Percentiles rank a stretch among this genome's conserved stretches.
These are phyloP conservation scores for Pugionium dolabratum DNA, from an alignment of 345 rosid species.

Conservation along the genomic window DNA sequence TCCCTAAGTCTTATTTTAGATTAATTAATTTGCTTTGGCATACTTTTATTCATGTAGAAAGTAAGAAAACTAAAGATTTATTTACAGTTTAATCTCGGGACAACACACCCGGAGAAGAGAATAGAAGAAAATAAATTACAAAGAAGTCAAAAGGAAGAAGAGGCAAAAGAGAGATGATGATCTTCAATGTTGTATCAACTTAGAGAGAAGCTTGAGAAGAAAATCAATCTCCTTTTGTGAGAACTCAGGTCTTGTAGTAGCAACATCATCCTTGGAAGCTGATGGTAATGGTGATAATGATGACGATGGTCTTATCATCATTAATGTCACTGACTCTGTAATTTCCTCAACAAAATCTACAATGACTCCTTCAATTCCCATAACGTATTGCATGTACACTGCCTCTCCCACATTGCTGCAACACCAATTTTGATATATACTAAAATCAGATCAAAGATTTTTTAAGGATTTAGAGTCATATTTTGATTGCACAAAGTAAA, in stretches of 20 bases:
- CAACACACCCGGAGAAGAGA: constrained; percentile 12
- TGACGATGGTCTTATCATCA: constrained; percentile 46
- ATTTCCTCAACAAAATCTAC: constrained; percentile 85
- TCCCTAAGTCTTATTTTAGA: too few species aligned
- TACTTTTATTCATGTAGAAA: neutral
- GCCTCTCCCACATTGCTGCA: constrained; percentile 86
- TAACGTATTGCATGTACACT: constrained; percentile 87
- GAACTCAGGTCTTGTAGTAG: constrained; percentile 59
- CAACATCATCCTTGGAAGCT: constrained; percentile 25
- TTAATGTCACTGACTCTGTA: constrained; percentile 53
- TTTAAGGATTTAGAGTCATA: neutral
- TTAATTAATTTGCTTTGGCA: neutral
- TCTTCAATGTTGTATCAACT: constrained; percentile 64
- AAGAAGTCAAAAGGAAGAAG: neutral
- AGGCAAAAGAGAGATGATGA: constrained; percentile 1
- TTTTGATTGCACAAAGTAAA: neutral
- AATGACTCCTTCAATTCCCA: constrained; percentile 92
- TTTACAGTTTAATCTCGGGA: constrained; percentile 26
- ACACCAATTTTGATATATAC: neutral
- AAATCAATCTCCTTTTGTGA: constrained; percentile 74
- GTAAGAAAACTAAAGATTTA: constrained; percentile 2
- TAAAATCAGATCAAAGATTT: neutral
- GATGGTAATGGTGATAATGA: constrained; percentile 33
- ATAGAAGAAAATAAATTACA: constrained; percentile 9
- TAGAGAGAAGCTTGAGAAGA: constrained; percentile 84